Percentiles rank a stretch among this genome's conserved stretches.
Conservation (phyloP, 139 green algal species). For the Chlamydomonas sp. region DNA sequence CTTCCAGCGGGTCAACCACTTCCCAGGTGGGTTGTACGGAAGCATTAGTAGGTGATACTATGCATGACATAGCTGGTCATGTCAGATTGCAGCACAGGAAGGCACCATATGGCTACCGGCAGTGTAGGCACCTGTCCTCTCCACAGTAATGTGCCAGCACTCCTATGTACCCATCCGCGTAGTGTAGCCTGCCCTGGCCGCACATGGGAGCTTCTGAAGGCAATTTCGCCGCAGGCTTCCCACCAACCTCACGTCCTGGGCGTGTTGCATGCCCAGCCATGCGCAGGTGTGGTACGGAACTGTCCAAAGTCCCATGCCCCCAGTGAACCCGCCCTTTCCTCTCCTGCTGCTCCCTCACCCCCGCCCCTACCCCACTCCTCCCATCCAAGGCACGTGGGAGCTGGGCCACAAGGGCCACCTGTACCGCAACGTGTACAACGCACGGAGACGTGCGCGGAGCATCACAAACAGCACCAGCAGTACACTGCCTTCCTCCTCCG, state of each 20-base stretch:
- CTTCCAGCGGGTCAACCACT: constrained; percentile 77
- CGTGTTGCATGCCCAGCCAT: too few species aligned
- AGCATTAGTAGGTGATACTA: not conserved
- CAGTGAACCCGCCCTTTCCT: not conserved
- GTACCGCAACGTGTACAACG: constrained; percentile 62
- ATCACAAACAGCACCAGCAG: too few species aligned
- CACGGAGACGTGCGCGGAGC: not conserved
- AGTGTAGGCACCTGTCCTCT: too few species aligned
- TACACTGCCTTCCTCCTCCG: too few species aligned
- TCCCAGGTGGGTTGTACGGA: constrained; percentile 50
- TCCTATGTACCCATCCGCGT: not conserved
- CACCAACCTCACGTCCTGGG: too few species aligned
- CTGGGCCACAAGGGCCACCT: constrained; percentile 76
- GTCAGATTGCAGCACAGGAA: not conserved
- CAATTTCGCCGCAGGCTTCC: too few species aligned
- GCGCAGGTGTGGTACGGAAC: too few species aligned
- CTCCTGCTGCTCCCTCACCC: not conserved
- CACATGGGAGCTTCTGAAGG: too few species aligned
- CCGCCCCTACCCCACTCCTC: not conserved
- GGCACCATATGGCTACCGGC: too few species aligned
- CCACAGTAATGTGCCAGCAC: not conserved
- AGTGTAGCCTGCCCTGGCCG: too few species aligned
- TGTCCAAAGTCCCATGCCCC: not conserved
- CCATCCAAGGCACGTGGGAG: constrained; percentile 72
- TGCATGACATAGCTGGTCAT: not conserved